A percentile compares a stretch with the other conserved stretches of the same genome.
Conservation (phyloP, 2,329 filamentous ascomycete species). For the Neocatenulostroma microsporum region DNA sequence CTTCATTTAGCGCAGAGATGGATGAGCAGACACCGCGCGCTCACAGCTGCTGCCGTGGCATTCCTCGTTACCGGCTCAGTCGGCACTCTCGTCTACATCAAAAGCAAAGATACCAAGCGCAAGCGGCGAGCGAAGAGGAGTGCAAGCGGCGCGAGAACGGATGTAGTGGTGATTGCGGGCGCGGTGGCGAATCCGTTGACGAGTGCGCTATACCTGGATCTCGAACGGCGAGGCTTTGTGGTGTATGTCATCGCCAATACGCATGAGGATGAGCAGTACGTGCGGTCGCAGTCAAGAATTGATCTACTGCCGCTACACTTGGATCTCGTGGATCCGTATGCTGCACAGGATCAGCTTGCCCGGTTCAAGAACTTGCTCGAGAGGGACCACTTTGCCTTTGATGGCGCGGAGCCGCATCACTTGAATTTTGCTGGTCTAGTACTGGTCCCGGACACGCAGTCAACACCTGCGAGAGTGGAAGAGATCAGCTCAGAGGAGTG, state of each 20-base stretch:
- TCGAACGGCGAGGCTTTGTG: slow-evolving; percentile 87
- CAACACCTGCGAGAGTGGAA: slow-evolving; percentile 77
- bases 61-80: slow-evolving; percentile 57
- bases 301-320: slow-evolving; percentile 78
- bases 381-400: slow-evolving; percentile 65
- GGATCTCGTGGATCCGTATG: slow-evolving; percentile 70
- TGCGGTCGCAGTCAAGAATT: slow-evolving; percentile 66
- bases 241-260: slow-evolving; percentile 83
- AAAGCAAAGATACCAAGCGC: slow-evolving; percentile 50
- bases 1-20: slow-evolving; percentile 59
- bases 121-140: slow-evolving; percentile 72
- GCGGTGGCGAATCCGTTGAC: slow-evolving; percentile 77
- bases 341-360: slow-evolving; percentile 60
- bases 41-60: slow-evolving; percentile 63
- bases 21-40: slow-evolving; percentile 63
- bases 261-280: slow-evolving; percentile 73
- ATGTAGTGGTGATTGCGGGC: slow-evolving; percentile 85
- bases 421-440: slow-evolving; percentile 72
- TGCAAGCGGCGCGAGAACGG: slow-evolving; percentile 72
- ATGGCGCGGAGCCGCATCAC: slow-evolving; percentile 66
- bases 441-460: slow-evolving; percentile 63
- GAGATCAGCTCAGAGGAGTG: slow-evolving; percentile 77
- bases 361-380: slow-evolving; percentile 65
- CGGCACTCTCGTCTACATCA: slow-evolving; percentile 46
- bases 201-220: slow-evolving; percentile 71